Percentiles rank a stretch among this genome's conserved stretches.
phyloP scores from a whole-genome alignment of 495 filamentous ascomycete species.

The Penicillium desertorum region DNA sequence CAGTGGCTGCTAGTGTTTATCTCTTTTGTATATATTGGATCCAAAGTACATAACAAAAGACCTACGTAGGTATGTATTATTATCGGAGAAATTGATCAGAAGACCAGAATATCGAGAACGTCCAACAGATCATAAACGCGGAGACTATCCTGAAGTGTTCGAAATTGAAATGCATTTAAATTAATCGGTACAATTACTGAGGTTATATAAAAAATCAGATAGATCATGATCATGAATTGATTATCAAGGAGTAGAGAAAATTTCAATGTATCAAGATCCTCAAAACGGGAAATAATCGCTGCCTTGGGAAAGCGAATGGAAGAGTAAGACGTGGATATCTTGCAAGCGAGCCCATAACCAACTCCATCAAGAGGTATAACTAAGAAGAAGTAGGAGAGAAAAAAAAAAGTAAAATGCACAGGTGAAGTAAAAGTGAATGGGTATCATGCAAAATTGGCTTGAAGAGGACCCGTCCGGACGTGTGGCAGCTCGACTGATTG shows the following conservation, averaged over 20 bases:
- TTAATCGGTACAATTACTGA: background rate
- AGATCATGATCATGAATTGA: background rate
- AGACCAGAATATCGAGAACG: too few species aligned
- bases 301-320: background rate
- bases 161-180: background rate
- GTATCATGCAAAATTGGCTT: slow-evolving; percentile 13
- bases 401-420: background rate
- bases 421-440: slow-evolving; percentile 3
- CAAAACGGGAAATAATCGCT: too few species aligned
- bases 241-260: background rate
- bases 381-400: background rate
- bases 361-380: background rate
- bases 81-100: too few species aligned
- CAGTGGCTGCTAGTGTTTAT: background rate
- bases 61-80: too few species aligned
- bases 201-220: background rate
- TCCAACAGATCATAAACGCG: too few species aligned
- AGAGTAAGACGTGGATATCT: background rate
- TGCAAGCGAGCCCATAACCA: background rate
- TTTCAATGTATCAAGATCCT: background rate
- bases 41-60: too few species aligned
- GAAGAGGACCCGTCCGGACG: slow-evolving; percentile 9
- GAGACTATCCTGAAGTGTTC: too few species aligned
- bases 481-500: background rate
- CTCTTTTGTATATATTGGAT: background rate